Evolutionary conservation across 75 land plant species (phyloP).

Genomic region (Picea sitchensis): DNA sequence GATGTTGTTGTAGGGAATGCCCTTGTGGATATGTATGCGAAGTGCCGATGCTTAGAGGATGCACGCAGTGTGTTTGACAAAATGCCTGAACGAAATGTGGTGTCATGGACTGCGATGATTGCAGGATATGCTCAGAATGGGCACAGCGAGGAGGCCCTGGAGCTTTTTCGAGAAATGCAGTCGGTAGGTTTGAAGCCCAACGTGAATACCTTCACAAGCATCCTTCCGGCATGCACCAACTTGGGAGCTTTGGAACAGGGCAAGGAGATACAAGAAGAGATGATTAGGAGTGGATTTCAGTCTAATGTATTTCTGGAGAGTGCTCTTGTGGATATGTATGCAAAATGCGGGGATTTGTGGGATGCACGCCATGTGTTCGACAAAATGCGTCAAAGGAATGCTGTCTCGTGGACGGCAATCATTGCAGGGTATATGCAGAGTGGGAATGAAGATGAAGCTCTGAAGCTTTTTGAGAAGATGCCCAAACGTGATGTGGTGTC

Average conservation of each 20-base stretch:
- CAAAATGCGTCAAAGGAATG: slow-evolving; percentile 21
- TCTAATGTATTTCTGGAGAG: slow-evolving; percentile 28
- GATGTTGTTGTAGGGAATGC: slow-evolving; percentile 44
- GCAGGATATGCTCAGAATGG: slow-evolving; percentile 47
- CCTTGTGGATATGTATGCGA: slow-evolving; percentile 70
- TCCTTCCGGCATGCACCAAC: slow-evolving; percentile 56
- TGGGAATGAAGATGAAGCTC: slow-evolving; percentile 41
- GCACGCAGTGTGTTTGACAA: slow-evolving; percentile 47
- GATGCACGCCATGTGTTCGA: slow-evolving; percentile 43
- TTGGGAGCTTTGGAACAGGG: slow-evolving; percentile 36
- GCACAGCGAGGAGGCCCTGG: slow-evolving; percentile 20
- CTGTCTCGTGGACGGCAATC: slow-evolving; percentile 60
- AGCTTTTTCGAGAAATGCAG: slow-evolving; percentile 17
- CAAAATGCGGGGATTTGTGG: slow-evolving; percentile 47
- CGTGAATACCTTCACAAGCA: slow-evolving; percentile 11
- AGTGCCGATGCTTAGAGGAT: slow-evolving; percentile 44
- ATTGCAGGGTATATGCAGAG: slow-evolving; percentile 45
- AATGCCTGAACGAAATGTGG: slow-evolving; percentile 35
- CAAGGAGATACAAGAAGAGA: slow-evolving; percentile 43
- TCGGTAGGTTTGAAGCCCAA: neutral
- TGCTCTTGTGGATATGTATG: slow-evolving; percentile 50
- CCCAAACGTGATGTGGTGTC: neutral
- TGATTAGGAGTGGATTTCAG: slow-evolving; percentile 19
- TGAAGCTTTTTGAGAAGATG: slow-evolving; percentile 38
- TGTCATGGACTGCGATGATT: slow-evolving; percentile 67